Evolutionary conservation across 805 yeast genomes (phyloP), one percentile per base, ranked within the genome.

Genomic region (Ogataea paraovalis): DNA sequence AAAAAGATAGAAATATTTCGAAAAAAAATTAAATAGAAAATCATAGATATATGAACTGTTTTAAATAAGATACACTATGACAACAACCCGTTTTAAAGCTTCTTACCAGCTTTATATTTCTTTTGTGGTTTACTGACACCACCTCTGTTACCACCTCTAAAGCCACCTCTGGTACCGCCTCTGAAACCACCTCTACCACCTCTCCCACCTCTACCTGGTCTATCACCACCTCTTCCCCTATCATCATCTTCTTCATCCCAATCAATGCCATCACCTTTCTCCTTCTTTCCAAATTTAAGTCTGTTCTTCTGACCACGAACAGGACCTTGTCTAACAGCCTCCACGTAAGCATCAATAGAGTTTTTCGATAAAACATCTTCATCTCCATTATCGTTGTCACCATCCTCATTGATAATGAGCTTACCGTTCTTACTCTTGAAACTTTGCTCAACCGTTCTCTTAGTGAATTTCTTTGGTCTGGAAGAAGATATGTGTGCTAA

Each of bases 301-400:
- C 82, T 89, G 68, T 91, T 91, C 71, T 80, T 82, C 73, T 88
- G 97, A 49, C 97, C 97, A 68, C 96, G 84, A 3, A 90, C 82
- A 27, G 98, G 98, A 21, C 94, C 97, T 58, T 85, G 87, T 65
- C 80, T 85, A 21, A 94, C 89, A 6, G 99, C 99, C 52, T 90
- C 97, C 55, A 90, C 79, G 65, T 94, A 94, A 0, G 97, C 98
- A 62, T 87, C 87, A 54, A 92, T 79, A 16, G 97, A 96, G 41
- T 72, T 69, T 23, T 68, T 67, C 21, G 69, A 69, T 21, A 53
- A 34, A 4, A 76, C 70, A 36, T 73, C 68, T 49, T 76, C 63
- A 47, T 76, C 79, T 58, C 80, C 85, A 39, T 74, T 75, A 3
- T 68, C 78, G 6, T 59, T 67, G 9, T 64, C 69, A 14, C 66